Percentiles rank a stretch among this genome's conserved stretches.
phyloP scores from a whole-genome alignment of 73 alveolate genomes.

The Paramecium sexaurelia region DNA sequence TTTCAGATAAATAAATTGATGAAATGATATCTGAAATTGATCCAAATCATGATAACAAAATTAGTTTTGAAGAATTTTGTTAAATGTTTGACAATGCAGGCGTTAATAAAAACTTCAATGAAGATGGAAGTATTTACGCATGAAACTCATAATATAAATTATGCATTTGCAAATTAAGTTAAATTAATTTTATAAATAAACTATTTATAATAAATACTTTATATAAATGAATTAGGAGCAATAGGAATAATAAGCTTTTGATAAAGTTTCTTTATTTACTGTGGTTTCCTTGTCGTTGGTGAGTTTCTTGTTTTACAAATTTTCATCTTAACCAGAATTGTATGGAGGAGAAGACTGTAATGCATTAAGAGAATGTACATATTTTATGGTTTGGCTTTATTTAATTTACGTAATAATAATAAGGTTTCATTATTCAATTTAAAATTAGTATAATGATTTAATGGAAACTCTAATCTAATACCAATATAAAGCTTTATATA shows the following conservation, averaged over 20 bases:
- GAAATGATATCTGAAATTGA: constrained; percentile 70
- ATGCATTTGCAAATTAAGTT: neutral
- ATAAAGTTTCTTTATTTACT: neutral
- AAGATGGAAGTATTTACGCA: neutral
- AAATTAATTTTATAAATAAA: neutral
- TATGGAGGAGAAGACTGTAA: neutral
- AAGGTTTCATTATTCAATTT: neutral
- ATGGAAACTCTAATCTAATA: neutral
- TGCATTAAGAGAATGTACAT: neutral
- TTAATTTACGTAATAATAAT: neutral
- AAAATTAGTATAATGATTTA: neutral
- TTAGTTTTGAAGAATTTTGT: constrained; percentile 69
- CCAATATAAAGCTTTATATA: neutral
- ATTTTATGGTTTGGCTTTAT: neutral
- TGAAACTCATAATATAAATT: neutral
- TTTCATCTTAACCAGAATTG: neutral
- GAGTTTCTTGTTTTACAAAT: neutral
- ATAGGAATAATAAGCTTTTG: neutral
- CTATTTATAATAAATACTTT: neutral
- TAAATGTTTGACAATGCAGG: constrained; percentile 50
- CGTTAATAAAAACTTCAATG: constrained; percentile 74
- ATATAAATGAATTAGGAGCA: neutral
- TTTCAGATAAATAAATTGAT: constrained; percentile 62
- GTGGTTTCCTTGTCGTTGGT: neutral
- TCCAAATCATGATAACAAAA: constrained; percentile 68